Conservation (phyloP, 805 yeast species). For the Ogataea pignaliae region DNA sequence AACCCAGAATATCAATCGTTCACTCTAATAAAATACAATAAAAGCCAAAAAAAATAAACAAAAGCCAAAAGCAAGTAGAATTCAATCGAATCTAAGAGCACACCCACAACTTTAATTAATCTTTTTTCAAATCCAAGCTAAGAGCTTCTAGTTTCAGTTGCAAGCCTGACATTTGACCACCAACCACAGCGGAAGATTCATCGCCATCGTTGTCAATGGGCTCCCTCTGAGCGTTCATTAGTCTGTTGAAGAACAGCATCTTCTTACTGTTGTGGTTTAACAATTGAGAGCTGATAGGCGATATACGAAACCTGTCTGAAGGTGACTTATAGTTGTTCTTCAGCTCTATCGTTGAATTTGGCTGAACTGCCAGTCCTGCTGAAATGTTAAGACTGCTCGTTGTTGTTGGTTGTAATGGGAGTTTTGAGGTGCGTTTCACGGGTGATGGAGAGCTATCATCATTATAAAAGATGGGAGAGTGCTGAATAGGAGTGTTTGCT, state of each 20-base stretch:
- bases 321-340: conserved; percentile 10
- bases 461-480: no score
- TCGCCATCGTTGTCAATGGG: conserved; percentile 13
- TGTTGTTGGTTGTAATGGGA: background rate
- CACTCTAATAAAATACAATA: no score
- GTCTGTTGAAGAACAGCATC: background rate
- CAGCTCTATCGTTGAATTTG: background rate
- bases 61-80: background rate
- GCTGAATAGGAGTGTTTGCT: no score
- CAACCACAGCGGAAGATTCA: conserved; percentile 8
- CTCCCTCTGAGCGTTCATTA: conserved; percentile 9
- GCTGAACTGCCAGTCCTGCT: no score
- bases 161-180: background rate
- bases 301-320: conserved; percentile 10
- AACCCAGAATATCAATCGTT: no score
- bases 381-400: background rate
- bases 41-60: background rate
- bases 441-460: background rate
- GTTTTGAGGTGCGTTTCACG: background rate
- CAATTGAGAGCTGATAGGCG: conserved; percentile 15
- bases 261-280: conserved; percentile 7
- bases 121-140: conserved; percentile 4
- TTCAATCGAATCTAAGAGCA: background rate
- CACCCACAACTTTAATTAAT: background rate
- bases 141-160: conserved; percentile 14